Base-by-base conservation (phyloP, 2,329 filamentous ascomycete genomes). In the Calonectria pseudoturangicola region DNA sequence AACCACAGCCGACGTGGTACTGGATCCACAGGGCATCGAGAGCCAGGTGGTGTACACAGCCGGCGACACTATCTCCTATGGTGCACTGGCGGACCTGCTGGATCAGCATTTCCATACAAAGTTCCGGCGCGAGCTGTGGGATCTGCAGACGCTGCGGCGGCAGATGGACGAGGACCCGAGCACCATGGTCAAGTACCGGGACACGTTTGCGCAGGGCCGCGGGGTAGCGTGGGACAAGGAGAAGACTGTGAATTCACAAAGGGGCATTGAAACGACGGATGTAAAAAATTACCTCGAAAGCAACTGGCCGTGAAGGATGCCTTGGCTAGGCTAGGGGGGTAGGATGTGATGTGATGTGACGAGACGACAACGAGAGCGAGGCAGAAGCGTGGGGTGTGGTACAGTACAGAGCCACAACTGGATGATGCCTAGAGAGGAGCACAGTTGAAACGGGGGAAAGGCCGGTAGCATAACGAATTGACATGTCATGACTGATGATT, bases 41-140 rank as follows among this genome's bases (percentile, higher is more conserved):
- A 84, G 84, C 15, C 80, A 85, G n/a, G 86, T 92, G 1, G 84
- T 93, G 0, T 92, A 87, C 79, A 86, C 88, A 3, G 91, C 89
- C 0, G 92, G 92, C 0, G 91, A 94, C 72, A 93, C 92, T 0
- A 76, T 93, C 3, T 88, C 85, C 16, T 94, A 93, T 82, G 80
- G 73, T 1, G 75, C 85, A 50, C 75, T 93, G 54, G 91, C 89
- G 3, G 87, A 89, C 25, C 74, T 90, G 7, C 79, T 93, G 6
- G 88, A 89, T 66, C 78, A 78, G 18, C 83, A 86, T 4, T 84
- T 84, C 10, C 64, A 47, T 0, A 83, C 74, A 33, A 56, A 79
- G 54, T 87, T 93, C 25, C 77, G 81, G 69, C 86, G 87, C 51
- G 88, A 89, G 79, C 79, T 88, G 27, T 91, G 90, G 88, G 85